Evolutionary conservation across 2,329 filamentous ascomycete genomes (phyloP).

Genomic region (Grosmannia penicillata): DNA sequence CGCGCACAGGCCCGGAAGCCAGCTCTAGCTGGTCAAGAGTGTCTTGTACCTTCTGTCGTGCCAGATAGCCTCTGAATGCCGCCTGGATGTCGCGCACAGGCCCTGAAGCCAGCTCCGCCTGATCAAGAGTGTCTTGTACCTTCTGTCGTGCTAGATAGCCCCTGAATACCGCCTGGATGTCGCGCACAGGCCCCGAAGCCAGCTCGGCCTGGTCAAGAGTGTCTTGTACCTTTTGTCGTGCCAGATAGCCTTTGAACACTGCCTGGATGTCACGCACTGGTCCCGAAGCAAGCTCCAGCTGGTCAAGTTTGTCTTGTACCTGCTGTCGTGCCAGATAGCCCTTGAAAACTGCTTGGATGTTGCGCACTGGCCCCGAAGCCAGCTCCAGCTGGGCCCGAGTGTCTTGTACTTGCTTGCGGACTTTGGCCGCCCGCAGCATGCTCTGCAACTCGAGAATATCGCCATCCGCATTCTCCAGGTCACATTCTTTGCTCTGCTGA

Average conservation of each 20-base stretch:
- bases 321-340: background rate
- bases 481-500: constrained; percentile 45
- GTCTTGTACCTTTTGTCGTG: too few species aligned
- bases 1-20: constrained; percentile 47
- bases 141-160: too few species aligned
- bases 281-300: too few species aligned
- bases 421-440: constrained; percentile 56
- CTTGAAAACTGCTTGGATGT: constrained; percentile 50
- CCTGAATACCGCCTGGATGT: constrained; percentile 50
- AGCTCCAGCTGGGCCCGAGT: constrained; percentile 43
- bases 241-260: too few species aligned
- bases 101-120: constrained; percentile 46
- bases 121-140: constrained; percentile 38
- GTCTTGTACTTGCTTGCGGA: constrained; percentile 41
- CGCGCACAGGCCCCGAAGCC: constrained; percentile 47
- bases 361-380: constrained; percentile 47
- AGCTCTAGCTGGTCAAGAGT: constrained; percentile 43
- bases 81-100: constrained; percentile 53
- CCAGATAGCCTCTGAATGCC: constrained; percentile 52
- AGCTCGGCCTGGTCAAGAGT: constrained; percentile 43
- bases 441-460: constrained; percentile 72
- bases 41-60: constrained; percentile 42
- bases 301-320: too few species aligned
- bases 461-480: constrained; percentile 55
- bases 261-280: too few species aligned